phyloP scores from a whole-genome alignment of 23 red algal species.

The Agarophyton chilense region DNA sequence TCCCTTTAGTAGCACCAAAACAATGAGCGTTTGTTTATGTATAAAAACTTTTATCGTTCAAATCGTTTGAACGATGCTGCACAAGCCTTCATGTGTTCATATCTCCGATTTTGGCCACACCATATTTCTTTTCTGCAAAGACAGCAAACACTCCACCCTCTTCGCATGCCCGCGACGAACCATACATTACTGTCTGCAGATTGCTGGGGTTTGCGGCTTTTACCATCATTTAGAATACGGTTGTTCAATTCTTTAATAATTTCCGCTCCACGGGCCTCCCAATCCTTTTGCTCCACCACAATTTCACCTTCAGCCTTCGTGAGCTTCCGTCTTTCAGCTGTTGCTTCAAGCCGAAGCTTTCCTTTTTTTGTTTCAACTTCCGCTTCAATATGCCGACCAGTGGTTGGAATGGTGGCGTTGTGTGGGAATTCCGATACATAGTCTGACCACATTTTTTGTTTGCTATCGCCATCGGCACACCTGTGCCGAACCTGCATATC shows the following conservation, averaged over 20 bases:
- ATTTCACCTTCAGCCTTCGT: background rate
- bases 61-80: background rate
- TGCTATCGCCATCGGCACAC: background rate
- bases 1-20: no score
- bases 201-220: background rate
- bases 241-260: background rate
- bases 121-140: background rate
- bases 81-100: background rate
- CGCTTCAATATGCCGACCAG: conserved; percentile 7
- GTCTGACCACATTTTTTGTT: background rate
- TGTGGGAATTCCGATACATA: background rate
- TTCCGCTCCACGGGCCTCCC: background rate
- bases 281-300: background rate
- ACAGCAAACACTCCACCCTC: conserved; percentile 18
- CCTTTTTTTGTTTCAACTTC: background rate
- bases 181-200: background rate
- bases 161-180: background rate
- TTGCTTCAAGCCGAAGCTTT: background rate
- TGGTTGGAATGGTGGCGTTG: background rate
- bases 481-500: background rate
- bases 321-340: background rate
- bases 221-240: background rate
- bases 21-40: no score
- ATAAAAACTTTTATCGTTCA: no score
- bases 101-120: background rate